Evolutionary conservation across 2,329 filamentous ascomycete species (phyloP).

Genomic region (Alternaria atra): DNA sequence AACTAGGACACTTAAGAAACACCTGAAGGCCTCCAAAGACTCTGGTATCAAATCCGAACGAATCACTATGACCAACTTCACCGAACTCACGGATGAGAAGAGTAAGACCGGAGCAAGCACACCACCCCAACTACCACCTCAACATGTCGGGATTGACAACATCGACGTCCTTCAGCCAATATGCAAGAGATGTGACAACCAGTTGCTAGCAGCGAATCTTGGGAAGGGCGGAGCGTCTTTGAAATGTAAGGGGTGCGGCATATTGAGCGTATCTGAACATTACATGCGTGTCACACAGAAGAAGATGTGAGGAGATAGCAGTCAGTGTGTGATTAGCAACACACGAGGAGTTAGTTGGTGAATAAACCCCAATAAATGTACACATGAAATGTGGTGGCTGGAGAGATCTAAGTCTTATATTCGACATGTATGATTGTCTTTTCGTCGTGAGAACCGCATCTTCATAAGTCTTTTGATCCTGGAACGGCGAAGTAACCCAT

Average conservation of each 20-base stretch:
- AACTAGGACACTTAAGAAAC: not conserved
- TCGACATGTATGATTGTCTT: not conserved
- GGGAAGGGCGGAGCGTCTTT: not conserved
- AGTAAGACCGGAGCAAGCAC: not conserved
- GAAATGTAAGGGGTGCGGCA: not conserved
- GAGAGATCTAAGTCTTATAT: not conserved
- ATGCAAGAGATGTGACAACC: not conserved
- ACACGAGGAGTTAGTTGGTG: too few species aligned
- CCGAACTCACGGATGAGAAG: not conserved
- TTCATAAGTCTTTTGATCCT: constrained; percentile 61
- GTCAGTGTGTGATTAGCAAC: too few species aligned
- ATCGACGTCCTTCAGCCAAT: not conserved
- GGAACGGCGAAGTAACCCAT: constrained; percentile 88
- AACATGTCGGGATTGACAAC: not conserved
- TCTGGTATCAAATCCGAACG: not conserved
- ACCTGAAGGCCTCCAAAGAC: not conserved
- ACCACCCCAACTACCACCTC: not conserved
- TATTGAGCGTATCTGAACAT: not conserved
- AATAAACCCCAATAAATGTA: not conserved
- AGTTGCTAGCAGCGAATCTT: not conserved
- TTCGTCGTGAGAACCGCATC: not conserved
- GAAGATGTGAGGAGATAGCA: not conserved
- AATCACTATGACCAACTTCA: not conserved
- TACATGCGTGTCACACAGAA: not conserved
- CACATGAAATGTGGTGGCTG: not conserved